Conservation (phyloP, 192 early-diverging fungal species). For the Phlyctochytrium bullatum region DNA sequence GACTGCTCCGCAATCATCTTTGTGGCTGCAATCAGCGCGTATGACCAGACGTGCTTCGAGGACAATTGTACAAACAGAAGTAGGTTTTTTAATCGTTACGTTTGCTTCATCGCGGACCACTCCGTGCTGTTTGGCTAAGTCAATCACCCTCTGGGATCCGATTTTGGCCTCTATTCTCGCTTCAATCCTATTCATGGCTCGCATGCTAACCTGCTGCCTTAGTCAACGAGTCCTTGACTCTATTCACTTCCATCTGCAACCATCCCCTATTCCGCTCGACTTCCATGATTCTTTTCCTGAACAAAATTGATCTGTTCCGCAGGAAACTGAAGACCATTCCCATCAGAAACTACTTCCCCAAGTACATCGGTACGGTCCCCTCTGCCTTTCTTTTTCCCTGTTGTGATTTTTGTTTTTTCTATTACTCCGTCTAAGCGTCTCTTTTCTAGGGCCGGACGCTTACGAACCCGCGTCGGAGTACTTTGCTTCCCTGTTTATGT, state of each 20-base stretch:
- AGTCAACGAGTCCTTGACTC: constrained; percentile 44
- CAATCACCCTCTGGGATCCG: too few species aligned
- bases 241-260: constrained; percentile 36
- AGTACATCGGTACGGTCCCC: constrained; percentile 46
- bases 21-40: constrained; percentile 57
- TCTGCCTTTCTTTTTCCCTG: not conserved
- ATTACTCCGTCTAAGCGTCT: too few species aligned
- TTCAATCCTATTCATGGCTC: not conserved
- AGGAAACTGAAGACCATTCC: constrained; percentile 44
- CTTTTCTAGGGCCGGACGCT: constrained; percentile 38
- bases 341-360: constrained; percentile 53
- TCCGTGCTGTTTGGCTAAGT: too few species aligned
- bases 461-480: constrained; percentile 46
- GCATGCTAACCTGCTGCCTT: not conserved
- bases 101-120: too few species aligned
- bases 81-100: not conserved
- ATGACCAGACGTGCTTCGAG: constrained; percentile 59
- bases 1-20: constrained; percentile 65
- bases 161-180: not conserved
- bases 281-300: constrained; percentile 61
- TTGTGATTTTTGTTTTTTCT: not conserved
- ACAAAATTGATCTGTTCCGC: constrained; percentile 66
- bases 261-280: constrained; percentile 47
- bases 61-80: constrained; percentile 55
- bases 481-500: constrained; percentile 42